Percentiles rank a stretch among this genome's conserved stretches.
phyloP scores from a whole-genome alignment of 352 stramenopile genomes.

The Phytophthora quininea region DNA sequence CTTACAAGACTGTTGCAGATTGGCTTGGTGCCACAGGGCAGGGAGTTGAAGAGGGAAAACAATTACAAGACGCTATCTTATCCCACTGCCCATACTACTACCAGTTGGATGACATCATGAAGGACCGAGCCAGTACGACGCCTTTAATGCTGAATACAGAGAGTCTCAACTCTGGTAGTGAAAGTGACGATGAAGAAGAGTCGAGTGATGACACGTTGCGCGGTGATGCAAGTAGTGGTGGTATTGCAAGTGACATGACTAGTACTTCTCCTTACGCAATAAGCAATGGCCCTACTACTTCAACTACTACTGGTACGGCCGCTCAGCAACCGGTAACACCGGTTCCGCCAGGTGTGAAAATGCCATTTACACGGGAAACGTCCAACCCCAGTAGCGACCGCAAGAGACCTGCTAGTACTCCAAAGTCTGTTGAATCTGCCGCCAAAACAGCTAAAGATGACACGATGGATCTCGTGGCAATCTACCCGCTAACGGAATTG shows the following conservation, averaged over 20 bases:
- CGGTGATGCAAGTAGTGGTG: background rate
- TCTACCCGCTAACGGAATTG: slow-evolving; percentile 2
- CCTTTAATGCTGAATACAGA: slow-evolving; percentile 10
- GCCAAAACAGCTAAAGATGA: slow-evolving; percentile 3
- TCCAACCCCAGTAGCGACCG: background rate
- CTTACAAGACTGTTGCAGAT: slow-evolving; percentile 13
- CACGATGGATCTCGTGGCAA: background rate
- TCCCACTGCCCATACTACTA: slow-evolving; percentile 21
- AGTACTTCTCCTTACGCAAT: background rate
- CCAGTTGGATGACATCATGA: slow-evolving; percentile 17
- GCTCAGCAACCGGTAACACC: no score
- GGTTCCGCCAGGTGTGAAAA: no score
- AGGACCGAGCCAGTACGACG: slow-evolving; percentile 7
- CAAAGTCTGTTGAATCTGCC: background rate
- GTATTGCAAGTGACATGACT: background rate
- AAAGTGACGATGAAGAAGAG: slow-evolving; percentile 6
- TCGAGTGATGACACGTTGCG: background rate
- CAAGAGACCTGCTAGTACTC: background rate
- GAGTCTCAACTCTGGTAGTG: background rate
- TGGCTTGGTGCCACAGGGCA: slow-evolving; percentile 27
- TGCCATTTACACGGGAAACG: no score
- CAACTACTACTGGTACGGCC: no score
- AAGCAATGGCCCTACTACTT: no score
- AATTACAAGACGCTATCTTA: slow-evolving; percentile 15
- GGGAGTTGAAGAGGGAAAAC: slow-evolving; percentile 20